A percentile compares a stretch with the other conserved stretches of the same genome.
Evolutionary conservation across 805 yeast species (phyloP).

Genomic region (Gaillardinia entomophila): DNA sequence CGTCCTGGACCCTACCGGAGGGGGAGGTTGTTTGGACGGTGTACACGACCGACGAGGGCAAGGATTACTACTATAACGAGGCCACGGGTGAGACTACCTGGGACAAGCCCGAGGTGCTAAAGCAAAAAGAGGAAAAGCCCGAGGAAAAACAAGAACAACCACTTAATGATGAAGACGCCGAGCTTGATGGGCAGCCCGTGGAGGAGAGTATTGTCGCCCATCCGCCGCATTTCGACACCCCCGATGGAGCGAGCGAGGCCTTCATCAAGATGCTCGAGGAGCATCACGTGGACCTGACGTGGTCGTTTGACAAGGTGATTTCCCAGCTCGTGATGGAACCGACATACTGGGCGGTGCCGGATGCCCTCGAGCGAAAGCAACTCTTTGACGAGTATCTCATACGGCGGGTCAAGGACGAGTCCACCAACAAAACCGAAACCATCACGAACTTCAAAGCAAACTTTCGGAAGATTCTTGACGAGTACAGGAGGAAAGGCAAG

Average conservation of each 20-base stretch:
- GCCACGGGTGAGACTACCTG: slow-evolving; percentile 66
- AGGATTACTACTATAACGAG: slow-evolving; percentile 63
- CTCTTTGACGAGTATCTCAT: slow-evolving; percentile 60
- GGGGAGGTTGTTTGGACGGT: slow-evolving; percentile 42
- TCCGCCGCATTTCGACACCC: too few relatives aligned
- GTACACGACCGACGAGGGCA: slow-evolving; percentile 49
- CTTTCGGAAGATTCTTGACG: slow-evolving; percentile 43
- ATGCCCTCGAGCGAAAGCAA: slow-evolving; percentile 53
- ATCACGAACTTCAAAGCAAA: slow-evolving; percentile 51
- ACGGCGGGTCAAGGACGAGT: slow-evolving; percentile 38
- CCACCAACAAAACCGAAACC: slow-evolving; percentile 47
- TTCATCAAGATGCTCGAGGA: slow-evolving; percentile 52
- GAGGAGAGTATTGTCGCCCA: too few relatives aligned
- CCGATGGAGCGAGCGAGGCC: slow-evolving; percentile 33
- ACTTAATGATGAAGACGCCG: slow-evolving; percentile 14
- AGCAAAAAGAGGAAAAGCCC: slow-evolving; percentile 1
- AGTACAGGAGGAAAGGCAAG: slow-evolving; percentile 23
- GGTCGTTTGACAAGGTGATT: slow-evolving; percentile 70
- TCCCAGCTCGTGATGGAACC: slow-evolving; percentile 51
- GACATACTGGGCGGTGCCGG: slow-evolving; percentile 62
- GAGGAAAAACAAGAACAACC: slow-evolving; percentile 5
- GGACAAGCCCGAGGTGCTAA: slow-evolving; percentile 62
- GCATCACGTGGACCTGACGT: slow-evolving; percentile 58
- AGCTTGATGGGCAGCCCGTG: slow-evolving; percentile 16
- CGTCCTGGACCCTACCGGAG: slow-evolving; percentile 80